Percentiles rank a stretch among this genome's conserved stretches.
Evolutionary conservation across 306 rosid genomes (phyloP).

Genomic region (Dryas drummondii): DNA sequence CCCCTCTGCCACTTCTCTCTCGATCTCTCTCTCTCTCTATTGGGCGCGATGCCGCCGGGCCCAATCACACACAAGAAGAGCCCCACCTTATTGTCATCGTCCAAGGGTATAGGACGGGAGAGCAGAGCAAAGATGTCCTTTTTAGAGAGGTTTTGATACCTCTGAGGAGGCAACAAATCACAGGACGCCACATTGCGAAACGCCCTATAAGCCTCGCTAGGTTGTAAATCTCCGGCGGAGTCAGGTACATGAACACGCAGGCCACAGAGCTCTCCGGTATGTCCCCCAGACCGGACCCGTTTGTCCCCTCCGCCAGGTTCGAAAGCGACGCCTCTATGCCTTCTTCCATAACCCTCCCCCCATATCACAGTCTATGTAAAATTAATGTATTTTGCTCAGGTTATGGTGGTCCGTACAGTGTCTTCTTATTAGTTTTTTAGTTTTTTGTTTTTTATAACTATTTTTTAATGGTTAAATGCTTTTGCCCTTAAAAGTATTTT

Average conservation of each 20-base stretch:
- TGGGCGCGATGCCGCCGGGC: too few species aligned
- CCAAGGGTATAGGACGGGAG: conserved; percentile 60
- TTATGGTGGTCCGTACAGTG: background rate
- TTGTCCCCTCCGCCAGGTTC: conserved; percentile 49
- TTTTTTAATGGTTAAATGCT: too few species aligned
- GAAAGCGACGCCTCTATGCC: conserved; percentile 81
- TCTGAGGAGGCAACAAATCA: conserved; percentile 65
- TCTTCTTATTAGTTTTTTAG: too few species aligned
- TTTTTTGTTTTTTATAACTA: too few species aligned
- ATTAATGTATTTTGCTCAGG: background rate
- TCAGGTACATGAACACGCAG: conserved; percentile 69
- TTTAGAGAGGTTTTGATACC: conserved; percentile 49
- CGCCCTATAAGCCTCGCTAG: conserved; percentile 72
- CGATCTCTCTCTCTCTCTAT: too few species aligned
- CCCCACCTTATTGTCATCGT: conserved; percentile 66
- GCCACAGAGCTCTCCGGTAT: conserved; percentile 92
- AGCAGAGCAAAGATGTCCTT: conserved; percentile 76
- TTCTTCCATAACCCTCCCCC: background rate
- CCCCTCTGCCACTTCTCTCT: too few species aligned
- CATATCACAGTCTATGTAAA: background rate
- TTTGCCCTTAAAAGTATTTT: too few species aligned
- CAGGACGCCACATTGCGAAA: conserved; percentile 91
- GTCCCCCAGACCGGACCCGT: conserved; percentile 76
- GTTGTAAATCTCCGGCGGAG: conserved; percentile 92
- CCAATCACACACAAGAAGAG: background rate